Conservation (phyloP, 2,329 filamentous ascomycete species). For the Cyphellophora europaea region DNA sequence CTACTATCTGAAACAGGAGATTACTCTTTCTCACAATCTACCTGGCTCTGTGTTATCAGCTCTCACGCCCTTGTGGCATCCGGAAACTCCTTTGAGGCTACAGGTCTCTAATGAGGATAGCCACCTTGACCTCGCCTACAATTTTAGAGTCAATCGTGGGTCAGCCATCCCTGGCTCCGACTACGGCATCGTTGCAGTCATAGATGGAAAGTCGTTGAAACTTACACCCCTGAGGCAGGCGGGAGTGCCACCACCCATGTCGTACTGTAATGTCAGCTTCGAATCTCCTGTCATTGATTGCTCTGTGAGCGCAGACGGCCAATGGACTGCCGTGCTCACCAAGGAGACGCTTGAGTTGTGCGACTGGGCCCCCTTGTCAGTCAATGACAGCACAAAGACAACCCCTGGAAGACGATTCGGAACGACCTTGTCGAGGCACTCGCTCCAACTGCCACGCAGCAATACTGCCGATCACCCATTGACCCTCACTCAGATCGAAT, state of each 20-base stretch:
- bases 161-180: slow-evolving; percentile 64
- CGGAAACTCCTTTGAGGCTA: slow-evolving; percentile 69
- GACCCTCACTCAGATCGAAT: slow-evolving; percentile 33
- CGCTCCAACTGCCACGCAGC: slow-evolving; percentile 5
- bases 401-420: slow-evolving; percentile 23
- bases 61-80: slow-evolving; percentile 58
- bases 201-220: slow-evolving; percentile 74
- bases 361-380: slow-evolving; percentile 47
- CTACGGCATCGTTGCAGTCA: slow-evolving; percentile 68
- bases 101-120: slow-evolving; percentile 39
- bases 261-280: slow-evolving; percentile 61
- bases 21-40: slow-evolving; percentile 29
- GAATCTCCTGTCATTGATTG: slow-evolving; percentile 62
- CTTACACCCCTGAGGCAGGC: slow-evolving; percentile 75
- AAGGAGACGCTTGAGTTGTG: slow-evolving; percentile 58
- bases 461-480: slow-evolving; percentile 2
- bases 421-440: slow-evolving; percentile 21
- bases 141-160: slow-evolving; percentile 41
- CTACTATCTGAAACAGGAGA: slow-evolving; percentile 93
- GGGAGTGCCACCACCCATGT: slow-evolving; percentile 89
- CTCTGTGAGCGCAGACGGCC: slow-evolving; percentile 57
- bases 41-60: slow-evolving; percentile 12
- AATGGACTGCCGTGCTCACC: slow-evolving; percentile 64
- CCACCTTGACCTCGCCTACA: slow-evolving; percentile 9
- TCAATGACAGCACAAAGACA: slow-evolving; percentile 34